Evolutionary conservation across 2,329 filamentous ascomycete genomes (phyloP).

Genomic region (Penicillium sp.): DNA sequence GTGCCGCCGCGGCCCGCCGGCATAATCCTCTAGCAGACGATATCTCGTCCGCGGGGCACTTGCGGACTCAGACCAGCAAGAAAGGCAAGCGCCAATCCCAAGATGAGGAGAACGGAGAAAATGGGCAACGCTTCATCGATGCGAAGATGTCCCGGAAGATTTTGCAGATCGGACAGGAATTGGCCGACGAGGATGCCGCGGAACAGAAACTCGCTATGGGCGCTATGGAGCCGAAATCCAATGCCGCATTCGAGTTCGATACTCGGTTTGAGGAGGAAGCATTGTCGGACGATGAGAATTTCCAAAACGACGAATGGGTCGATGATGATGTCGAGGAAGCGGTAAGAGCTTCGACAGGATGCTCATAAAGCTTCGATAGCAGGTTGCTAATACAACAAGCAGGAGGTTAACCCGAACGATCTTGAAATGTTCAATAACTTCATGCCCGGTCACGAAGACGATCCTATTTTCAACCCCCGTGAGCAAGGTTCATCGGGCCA

Average conservation of each 20-base stretch:
- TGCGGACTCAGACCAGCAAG: constrained; percentile 71
- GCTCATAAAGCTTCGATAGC: neutral
- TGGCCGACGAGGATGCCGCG: constrained; percentile 76
- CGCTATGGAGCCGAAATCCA: constrained; percentile 48
- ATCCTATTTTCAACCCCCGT: constrained; percentile 68
- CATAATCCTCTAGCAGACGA: constrained; percentile 94
- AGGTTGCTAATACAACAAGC: constrained; percentile 12
- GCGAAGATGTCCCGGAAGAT: constrained; percentile 87
- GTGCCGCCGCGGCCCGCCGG: constrained; percentile 61
- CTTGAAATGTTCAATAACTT: constrained; percentile 90
- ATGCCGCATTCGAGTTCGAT: constrained; percentile 76
- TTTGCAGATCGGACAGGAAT: constrained; percentile 81
- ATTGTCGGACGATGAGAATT: constrained; percentile 55
- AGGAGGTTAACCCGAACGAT: constrained; percentile 86
- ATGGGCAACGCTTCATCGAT: constrained; percentile 74
- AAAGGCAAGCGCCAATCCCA: constrained; percentile 66
- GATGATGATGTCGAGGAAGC: constrained; percentile 64
- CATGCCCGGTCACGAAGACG: constrained; percentile 68
- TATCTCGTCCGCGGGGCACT: constrained; percentile 66
- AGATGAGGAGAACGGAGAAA: constrained; percentile 55
- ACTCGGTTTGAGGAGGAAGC: constrained; percentile 65
- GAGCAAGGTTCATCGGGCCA: constrained; percentile 48
- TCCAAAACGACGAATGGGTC: constrained; percentile 64
- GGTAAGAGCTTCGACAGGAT: constrained; percentile 28
- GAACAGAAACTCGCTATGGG: constrained; percentile 42